Evolutionary conservation across 2,329 filamentous ascomycete species (phyloP).

Genomic region (Penicillium decumbens): DNA sequence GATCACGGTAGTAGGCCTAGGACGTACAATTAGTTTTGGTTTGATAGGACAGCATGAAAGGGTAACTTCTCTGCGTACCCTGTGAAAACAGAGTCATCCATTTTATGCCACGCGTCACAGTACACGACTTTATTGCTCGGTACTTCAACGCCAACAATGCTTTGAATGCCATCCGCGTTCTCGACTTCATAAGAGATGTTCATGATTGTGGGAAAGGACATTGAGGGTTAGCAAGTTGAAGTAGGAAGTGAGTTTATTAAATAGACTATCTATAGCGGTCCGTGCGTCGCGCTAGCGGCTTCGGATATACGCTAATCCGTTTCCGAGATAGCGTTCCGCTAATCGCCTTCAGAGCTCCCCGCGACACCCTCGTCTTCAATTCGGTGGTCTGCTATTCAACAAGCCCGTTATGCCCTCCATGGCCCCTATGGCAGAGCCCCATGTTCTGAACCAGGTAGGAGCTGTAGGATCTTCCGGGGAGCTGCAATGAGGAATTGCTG

Average conservation of each 20-base stretch:
- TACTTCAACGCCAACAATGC: too few species aligned
- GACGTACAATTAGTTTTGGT: too few species aligned
- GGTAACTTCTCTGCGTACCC: too few species aligned
- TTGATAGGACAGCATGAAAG: too few species aligned
- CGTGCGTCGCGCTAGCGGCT: background rate
- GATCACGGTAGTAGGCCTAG: too few species aligned
- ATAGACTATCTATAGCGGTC: background rate
- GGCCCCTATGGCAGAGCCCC: conserved; percentile 17
- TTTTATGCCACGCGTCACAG: too few species aligned
- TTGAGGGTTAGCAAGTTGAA: background rate
- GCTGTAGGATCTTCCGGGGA: background rate
- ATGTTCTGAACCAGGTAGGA: conserved; percentile 22
- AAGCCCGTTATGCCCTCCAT: conserved; percentile 15
- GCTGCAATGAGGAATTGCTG: background rate
- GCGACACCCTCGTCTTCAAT: background rate
- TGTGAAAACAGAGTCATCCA: too few species aligned
- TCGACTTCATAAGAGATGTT: too few species aligned
- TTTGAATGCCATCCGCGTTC: too few species aligned
- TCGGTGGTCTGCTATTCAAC: background rate
- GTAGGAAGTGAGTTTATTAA: background rate
- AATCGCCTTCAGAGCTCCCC: background rate
- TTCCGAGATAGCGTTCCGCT: background rate
- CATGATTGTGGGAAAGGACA: background rate
- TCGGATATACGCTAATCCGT: too few species aligned
- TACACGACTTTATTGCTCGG: too few species aligned